phyloP scores from a whole-genome alignment of 2,329 filamentous ascomycete genomes.

The Setomelanomma holmii region DNA sequence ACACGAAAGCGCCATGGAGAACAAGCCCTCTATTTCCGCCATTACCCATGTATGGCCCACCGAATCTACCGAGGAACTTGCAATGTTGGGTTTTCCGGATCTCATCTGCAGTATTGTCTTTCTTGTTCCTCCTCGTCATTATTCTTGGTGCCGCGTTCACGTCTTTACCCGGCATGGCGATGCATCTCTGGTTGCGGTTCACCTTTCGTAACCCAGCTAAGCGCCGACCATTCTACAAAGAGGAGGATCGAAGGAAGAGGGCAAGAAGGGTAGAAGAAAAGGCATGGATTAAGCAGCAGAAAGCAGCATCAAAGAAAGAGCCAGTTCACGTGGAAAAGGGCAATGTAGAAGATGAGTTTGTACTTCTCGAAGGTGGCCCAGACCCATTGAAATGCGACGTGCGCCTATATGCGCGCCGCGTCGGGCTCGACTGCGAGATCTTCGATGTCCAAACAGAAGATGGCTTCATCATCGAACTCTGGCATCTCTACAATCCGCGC shows the following conservation, averaged over 20 bases:
- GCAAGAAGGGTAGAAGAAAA: slow-evolving; percentile 64
- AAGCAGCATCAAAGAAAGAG: slow-evolving; percentile 46
- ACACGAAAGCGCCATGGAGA: slow-evolving; percentile 65
- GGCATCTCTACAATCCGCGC: slow-evolving; percentile 86
- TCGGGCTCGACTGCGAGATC: slow-evolving; percentile 84
- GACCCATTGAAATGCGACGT: slow-evolving; percentile 82
- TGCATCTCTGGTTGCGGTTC: slow-evolving; percentile 60
- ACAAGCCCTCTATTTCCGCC: slow-evolving; percentile 86
- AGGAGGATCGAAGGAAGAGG: slow-evolving; percentile 69
- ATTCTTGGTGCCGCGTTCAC: slow-evolving; percentile 77
- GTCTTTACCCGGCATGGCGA: slow-evolving; percentile 63
- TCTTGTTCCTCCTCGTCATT: slow-evolving; percentile 78
- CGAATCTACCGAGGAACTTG: slow-evolving; percentile 68
- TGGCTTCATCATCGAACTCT: slow-evolving; percentile 86
- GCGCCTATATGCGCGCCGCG: slow-evolving; percentile 83
- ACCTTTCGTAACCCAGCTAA: slow-evolving; percentile 67
- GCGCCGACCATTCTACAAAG: slow-evolving; percentile 72
- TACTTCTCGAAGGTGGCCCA: slow-evolving; percentile 78
- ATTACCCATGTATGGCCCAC: slow-evolving; percentile 80
- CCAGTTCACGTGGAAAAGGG: slow-evolving; percentile 47
- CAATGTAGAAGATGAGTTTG: slow-evolving; percentile 62
- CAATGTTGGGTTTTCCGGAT: slow-evolving; percentile 71
- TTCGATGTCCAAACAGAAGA: slow-evolving; percentile 92
- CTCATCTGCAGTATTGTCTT: slow-evolving; percentile 76
- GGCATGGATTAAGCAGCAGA: slow-evolving; percentile 64